Percentiles rank a stretch among this genome's conserved stretches.
These are phyloP conservation scores for Vitis hybrid DNA, from an alignment of 177 flowering plant species.

Conservation along the genomic window DNA sequence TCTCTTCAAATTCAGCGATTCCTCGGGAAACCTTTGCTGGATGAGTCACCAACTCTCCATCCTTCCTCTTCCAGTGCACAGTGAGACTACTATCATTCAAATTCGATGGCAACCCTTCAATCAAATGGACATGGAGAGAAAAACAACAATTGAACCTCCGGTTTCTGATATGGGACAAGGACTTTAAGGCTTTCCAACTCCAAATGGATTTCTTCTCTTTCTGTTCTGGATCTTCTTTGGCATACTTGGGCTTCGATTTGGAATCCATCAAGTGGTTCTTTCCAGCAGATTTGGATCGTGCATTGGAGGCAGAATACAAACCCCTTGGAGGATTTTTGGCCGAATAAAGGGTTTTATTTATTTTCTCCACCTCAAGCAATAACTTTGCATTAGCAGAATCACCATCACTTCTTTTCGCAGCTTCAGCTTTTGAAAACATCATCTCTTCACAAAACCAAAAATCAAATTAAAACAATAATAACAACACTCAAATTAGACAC, in stretches of 20 bases:
- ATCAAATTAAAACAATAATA: background rate
- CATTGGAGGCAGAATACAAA: conserved; percentile 22
- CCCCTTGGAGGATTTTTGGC: conserved; percentile 36
- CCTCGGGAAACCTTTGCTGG: conserved; percentile 60
- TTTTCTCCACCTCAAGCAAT: conserved; percentile 73
- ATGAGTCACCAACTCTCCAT: conserved; percentile 50
- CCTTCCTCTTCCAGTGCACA: conserved; percentile 87
- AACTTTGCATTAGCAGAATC: conserved; percentile 48
- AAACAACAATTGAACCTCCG: conserved; percentile 79
- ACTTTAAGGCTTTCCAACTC: conserved; percentile 88
- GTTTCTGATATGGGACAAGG: conserved; percentile 64
- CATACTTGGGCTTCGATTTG: conserved; percentile 35
- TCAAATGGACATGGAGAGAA: conserved; percentile 69
- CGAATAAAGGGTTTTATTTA: conserved; percentile 68
- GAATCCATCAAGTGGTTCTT: conserved; percentile 38
- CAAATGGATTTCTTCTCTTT: conserved; percentile 83
- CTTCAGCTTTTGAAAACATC: conserved; percentile 53
- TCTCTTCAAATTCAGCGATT: conserved; percentile 70
- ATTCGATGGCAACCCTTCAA: conserved; percentile 56
- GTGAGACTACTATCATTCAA: conserved; percentile 44
- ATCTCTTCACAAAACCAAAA: conserved; percentile 8
- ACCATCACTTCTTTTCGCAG: conserved; percentile 42
- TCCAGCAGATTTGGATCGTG: conserved; percentile 39
- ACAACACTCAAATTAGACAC: background rate
- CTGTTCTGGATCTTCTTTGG: conserved; percentile 29